phyloP scores from a whole-genome alignment of 176 grass and related monocot genomes.

The Carex myosuroides region DNA sequence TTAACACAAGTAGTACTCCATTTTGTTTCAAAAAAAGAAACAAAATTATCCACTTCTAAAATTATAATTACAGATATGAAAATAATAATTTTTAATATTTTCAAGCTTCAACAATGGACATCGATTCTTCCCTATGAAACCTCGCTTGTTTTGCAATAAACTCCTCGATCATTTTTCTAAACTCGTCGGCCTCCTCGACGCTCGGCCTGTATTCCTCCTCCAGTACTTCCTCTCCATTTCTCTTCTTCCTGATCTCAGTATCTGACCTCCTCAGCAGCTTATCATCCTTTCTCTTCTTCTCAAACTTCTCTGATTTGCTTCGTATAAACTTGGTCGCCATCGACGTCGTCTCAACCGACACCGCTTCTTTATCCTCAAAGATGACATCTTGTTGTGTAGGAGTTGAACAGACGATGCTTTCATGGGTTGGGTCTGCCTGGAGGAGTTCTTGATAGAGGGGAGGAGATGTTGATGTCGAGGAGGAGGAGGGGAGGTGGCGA shows the following conservation, averaged over 20 bases:
- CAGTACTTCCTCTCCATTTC: slow-evolving; percentile 25
- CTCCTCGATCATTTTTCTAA: slow-evolving; percentile 64
- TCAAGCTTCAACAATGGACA: slow-evolving; percentile 29
- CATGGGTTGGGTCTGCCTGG: background rate
- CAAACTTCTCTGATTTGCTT: slow-evolving; percentile 60
- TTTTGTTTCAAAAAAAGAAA: slow-evolving; percentile 21
- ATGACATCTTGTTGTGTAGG: background rate
- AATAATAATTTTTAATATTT: background rate
- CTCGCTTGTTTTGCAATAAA: slow-evolving; percentile 78
- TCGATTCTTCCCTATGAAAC: slow-evolving; percentile 83
- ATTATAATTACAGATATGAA: slow-evolving; percentile 28
- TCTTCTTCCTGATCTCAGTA: slow-evolving; percentile 42
- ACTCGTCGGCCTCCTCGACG: slow-evolving; percentile 57
- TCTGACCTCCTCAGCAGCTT: slow-evolving; percentile 53
- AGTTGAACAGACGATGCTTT: background rate
- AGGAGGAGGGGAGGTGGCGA: slow-evolving; percentile 36
- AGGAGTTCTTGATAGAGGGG: background rate
- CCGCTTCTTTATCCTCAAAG: slow-evolving; percentile 41
- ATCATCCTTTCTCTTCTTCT: background rate
- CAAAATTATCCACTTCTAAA: slow-evolving; percentile 18
- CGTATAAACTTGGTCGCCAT: slow-evolving; percentile 29
- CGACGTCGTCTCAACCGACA: slow-evolving; percentile 10
- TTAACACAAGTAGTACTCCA: background rate
- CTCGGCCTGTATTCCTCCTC: slow-evolving; percentile 28
- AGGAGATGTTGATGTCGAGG: background rate